These are phyloP conservation scores for Penicillium canariense DNA, from an alignment of 495 filamentous ascomycete species.

Conservation along the genomic window DNA sequence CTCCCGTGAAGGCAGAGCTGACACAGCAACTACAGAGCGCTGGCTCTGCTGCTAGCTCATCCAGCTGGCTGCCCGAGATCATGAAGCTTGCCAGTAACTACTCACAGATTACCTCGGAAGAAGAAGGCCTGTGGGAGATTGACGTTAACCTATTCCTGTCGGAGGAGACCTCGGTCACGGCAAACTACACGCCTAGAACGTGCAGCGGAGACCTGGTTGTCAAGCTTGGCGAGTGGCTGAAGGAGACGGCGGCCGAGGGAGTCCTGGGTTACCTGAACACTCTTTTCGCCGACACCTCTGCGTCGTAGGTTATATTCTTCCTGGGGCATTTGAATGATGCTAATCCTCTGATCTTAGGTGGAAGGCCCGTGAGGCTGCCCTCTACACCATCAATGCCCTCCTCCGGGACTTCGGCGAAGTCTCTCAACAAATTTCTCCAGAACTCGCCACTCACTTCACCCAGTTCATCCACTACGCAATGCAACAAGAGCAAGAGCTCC, in stretches of 20 bases:
- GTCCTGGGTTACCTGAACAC: constrained; percentile 69
- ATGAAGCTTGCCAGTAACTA: constrained; percentile 79
- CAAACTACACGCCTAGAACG: constrained; percentile 91
- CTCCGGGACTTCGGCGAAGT: constrained; percentile 78
- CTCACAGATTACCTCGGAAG: constrained; percentile 88
- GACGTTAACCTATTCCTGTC: constrained; percentile 93
- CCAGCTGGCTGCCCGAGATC: constrained; percentile 74
- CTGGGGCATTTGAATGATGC: background rate
- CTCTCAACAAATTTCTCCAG: constrained; percentile 59
- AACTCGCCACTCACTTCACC: constrained; percentile 67
- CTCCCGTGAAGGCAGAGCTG: constrained; percentile 81
- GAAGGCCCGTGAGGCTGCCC: constrained; percentile 70
- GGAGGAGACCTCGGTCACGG: constrained; percentile 92
- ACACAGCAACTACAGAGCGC: constrained; percentile 65
- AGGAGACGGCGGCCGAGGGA: constrained; percentile 64
- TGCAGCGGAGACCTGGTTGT: constrained; percentile 88
- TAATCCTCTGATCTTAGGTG: constrained; percentile 35
- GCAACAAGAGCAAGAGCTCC: constrained; percentile 61
- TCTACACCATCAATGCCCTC: constrained; percentile 79
- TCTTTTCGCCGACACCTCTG: constrained; percentile 54
- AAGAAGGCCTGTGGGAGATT: constrained; percentile 92
- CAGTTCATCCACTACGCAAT: constrained; percentile 78
- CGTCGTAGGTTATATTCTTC: constrained; percentile 46
- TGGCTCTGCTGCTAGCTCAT: constrained; percentile 51
- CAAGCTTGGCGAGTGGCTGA: constrained; percentile 90